Base-by-base conservation (phyloP, 352 stramenopile species). In the Phytophthora citrophthora region DNA sequence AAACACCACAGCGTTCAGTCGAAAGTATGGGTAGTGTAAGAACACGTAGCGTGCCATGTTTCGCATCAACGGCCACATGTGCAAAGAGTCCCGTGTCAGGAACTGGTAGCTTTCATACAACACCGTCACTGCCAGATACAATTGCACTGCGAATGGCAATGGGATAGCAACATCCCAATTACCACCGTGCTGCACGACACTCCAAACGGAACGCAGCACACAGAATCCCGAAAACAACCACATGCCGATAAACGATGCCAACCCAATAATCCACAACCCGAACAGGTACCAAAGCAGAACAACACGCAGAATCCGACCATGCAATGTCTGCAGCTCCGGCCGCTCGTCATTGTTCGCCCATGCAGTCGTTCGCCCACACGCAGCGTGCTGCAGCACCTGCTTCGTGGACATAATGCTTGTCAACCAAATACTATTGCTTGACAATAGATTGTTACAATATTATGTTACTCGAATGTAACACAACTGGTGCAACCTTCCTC, bases 21-120 rank as follows among this genome's bases (percentile, higher is more conserved):
- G 71, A 54, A 86, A 88, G 60, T 88, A 90, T 36, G 70, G 81
- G 62, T 70, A 83, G 12, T 81, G 54, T 23, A 86, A 78, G 34
- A 91, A 63, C 3, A 81, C 58, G 18, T 69, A 76, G 47, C 87
- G 79, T 3, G 74, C 65, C 9, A 58, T 36, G 16, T 63, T 40
- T 34, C 82, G 70, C 51, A 87, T 73, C 4, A 68, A 45, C n/a
- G 76, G 76, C 83, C 83, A 91, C 38, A 57, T 36, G 24, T 76
- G 69, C 36, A 38, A 15, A n/a, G 54, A 68, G 6, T 43, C 43
- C 4, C 65, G 65, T 5, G 44, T 73, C 2, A 80, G 26, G 5
- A 48, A 62, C 32, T 82, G 73, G 40, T 83, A 86, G 13, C 75
- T 69, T 50, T 81, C 76, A 47, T 89, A 92, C 11, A 81, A 24